These are phyloP conservation scores for Mycena leptocephala DNA, from an alignment of 768 basidiomycete species.

Conservation along the genomic window DNA sequence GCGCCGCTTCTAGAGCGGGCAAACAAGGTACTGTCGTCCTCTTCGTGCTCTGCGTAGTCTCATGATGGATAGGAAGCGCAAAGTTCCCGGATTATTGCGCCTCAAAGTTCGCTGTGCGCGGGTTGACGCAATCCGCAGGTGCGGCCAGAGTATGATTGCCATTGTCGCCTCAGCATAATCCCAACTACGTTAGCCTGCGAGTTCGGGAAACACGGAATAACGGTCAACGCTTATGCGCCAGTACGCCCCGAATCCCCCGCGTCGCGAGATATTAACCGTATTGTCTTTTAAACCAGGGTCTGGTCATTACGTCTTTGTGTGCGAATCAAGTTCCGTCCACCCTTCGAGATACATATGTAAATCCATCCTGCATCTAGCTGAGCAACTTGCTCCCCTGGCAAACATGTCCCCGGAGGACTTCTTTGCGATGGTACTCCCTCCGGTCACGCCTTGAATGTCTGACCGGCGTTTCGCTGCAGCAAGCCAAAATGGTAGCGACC, in stretches of 20 bases:
- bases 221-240: slow-evolving; percentile 34
- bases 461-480: background rate
- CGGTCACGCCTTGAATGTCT: background rate
- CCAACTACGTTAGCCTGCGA: slow-evolving; percentile 15
- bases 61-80: slow-evolving; percentile 7
- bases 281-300: too few relatives aligned
- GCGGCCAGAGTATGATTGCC: background rate
- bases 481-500: background rate
- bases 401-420: background rate
- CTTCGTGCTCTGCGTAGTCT: too few relatives aligned
- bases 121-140: slow-evolving; percentile 50
- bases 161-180: too few relatives aligned
- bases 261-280: too few relatives aligned
- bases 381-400: background rate
- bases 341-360: background rate
- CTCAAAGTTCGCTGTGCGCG: slow-evolving; percentile 56
- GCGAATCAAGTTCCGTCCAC: background rate
- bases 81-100: slow-evolving; percentile 41
- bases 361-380: background rate
- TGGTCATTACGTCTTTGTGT: too few relatives aligned
- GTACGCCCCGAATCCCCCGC: background rate
- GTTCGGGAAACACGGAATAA: slow-evolving; percentile 30
- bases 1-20: too few relatives aligned
- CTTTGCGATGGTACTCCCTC: background rate
- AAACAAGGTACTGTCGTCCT: too few relatives aligned